Evolutionary conservation across 345 rosid genomes (phyloP), one percentile per base, ranked within the genome.

Genomic region (Moricandia arvensis): DNA sequence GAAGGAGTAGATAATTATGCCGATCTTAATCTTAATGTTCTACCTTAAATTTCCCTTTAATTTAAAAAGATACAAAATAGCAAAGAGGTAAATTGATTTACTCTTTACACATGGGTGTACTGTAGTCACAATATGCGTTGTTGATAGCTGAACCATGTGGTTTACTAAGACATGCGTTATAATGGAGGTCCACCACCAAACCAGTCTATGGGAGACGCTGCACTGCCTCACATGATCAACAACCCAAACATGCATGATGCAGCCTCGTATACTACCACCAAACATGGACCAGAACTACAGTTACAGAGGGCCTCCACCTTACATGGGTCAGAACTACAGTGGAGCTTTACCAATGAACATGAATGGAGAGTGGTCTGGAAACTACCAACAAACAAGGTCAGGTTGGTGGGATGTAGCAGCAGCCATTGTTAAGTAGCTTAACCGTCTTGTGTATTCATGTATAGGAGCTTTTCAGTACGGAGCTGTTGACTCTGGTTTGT

Each of bases 371-470:
- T 68, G 61, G 72, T 51, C 60, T 6, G 72, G 72, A 61, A 67
- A 68, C 62, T 66, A 75, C 73, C 73, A 75, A 55, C 68, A 47
- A 71, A 66, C 54, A n/a, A 21, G 45, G 82, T 71, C 68, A 75
- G n/a, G 54, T 41, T 26, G 73, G 79, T 67, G 73, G 73, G 27
- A 68, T 68, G 73, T 74, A 75, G 43, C 74, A 75, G 79, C 69
- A 0, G 78, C 72, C 38, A 26, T 37, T 35, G 37, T 69, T 64
- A 72, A 53, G 63, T 47, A 59, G 83, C 53, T 35, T 58, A 66
- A 41, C 38, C 37, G 45, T 73, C 76, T 70, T 59, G 12, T 33
- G 66, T 27, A 15, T n/a, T 58, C 74, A 35, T 35, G 16, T 37
- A 38, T 58, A 69, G 5, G 55, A 69, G 37, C 37, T n/a, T 35